Evolutionary conservation across 148 eudicot species (phyloP).

Genomic region (Cornus controversa): DNA sequence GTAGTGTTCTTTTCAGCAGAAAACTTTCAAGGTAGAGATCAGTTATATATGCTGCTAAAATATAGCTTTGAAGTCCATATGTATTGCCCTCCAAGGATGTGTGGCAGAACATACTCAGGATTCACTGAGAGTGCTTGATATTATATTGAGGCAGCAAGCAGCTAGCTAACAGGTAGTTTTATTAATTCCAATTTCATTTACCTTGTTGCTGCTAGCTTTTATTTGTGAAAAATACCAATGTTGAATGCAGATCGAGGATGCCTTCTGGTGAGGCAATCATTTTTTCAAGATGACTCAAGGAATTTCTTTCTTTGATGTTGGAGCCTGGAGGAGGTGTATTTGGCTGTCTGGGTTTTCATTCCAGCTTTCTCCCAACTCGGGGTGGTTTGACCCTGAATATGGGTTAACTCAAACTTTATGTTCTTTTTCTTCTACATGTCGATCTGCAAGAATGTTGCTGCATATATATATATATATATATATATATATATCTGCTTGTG

Average conservation of each 20-base stretch:
- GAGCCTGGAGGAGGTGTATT: constrained; percentile 77
- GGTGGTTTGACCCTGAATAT: constrained; percentile 79
- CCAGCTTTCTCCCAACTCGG: constrained; percentile 72
- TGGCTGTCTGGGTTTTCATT: constrained; percentile 69
- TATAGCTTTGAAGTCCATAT: constrained; percentile 50
- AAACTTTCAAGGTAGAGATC: constrained; percentile 58
- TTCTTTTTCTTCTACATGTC: no score
- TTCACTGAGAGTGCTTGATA: constrained; percentile 68
- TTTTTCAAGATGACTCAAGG: constrained; percentile 70
- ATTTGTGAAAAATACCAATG: constrained; percentile 7
- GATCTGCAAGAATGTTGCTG: background rate
- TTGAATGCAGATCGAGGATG: constrained; percentile 67
- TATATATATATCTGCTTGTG: background rate
- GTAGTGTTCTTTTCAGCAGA: constrained; percentile 43
- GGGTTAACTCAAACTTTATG: constrained; percentile 43
- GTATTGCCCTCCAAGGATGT: constrained; percentile 40
- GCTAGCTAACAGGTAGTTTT: constrained; percentile 48
- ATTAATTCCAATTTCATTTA: background rate
- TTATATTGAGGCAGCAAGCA: constrained; percentile 64
- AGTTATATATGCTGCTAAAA: constrained; percentile 46
- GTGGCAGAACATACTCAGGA: constrained; percentile 40
- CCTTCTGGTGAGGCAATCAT: constrained; percentile 80
- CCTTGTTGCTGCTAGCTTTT: background rate
- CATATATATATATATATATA: no score
- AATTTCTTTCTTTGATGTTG: constrained; percentile 51